These are phyloP conservation scores for Buddleja alternifolia DNA, from an alignment of 257 asterid genomes.

Conservation along the genomic window DNA sequence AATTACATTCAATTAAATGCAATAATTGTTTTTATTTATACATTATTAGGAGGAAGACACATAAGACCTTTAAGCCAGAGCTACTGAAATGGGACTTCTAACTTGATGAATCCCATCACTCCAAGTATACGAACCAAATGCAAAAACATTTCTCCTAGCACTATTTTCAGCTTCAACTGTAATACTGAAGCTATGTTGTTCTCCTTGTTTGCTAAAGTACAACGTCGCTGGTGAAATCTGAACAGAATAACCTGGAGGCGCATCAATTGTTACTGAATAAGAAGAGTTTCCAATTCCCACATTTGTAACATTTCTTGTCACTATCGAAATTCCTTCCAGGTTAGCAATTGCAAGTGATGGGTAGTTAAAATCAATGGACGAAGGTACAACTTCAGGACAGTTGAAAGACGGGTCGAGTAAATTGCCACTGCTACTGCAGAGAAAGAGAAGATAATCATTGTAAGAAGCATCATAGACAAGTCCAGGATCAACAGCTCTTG, in stretches of 20 bases:
- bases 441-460: constrained; percentile 45
- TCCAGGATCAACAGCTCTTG: constrained; percentile 59
- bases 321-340: constrained; percentile 33
- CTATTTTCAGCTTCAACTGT: constrained; percentile 21
- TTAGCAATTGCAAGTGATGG: constrained; percentile 50
- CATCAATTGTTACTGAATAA: constrained; percentile 21
- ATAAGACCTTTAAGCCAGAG: neutral
- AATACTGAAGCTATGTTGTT: constrained; percentile 37
- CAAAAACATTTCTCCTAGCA: constrained; percentile 19
- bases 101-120: constrained; percentile 48
- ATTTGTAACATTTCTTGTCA: constrained; percentile 52
- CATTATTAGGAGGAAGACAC: neutral
- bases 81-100: constrained; percentile 38
- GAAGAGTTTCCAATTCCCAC: constrained; percentile 39
- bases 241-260: constrained; percentile 41
- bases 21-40: no score
- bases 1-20: no score
- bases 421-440: constrained; percentile 32
- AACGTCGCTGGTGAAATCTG: constrained; percentile 35
- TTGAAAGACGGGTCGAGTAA: constrained; percentile 27
- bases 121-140: constrained; percentile 40
- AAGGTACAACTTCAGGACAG: constrained; percentile 33
- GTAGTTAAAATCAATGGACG: constrained; percentile 44
- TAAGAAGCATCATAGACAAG: constrained; percentile 51
- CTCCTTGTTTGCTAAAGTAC: constrained; percentile 33